phyloP scores from a whole-genome alignment of 164 flowering plant genomes.

The Magnolia kwangsiensis region DNA sequence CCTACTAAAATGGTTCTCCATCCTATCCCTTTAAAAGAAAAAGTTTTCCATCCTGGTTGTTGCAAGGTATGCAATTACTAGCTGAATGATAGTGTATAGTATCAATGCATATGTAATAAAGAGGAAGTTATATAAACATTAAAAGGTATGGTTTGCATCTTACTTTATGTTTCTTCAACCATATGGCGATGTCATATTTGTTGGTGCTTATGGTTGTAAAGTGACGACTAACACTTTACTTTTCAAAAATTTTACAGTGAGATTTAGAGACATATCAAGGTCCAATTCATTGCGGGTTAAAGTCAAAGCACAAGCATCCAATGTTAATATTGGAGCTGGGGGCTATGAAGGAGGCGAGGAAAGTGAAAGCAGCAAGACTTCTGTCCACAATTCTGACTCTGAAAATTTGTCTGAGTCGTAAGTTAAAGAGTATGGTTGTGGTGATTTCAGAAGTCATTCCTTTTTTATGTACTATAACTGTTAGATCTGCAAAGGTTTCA shows the following conservation, averaged over 20 bases:
- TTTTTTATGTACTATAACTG: background rate
- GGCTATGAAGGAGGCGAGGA: constrained; percentile 48
- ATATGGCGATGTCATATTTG: background rate
- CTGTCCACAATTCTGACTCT: constrained; percentile 19
- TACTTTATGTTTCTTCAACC: background rate
- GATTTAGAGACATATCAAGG: constrained; percentile 34
- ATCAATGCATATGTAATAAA: background rate
- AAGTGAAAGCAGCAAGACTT: constrained; percentile 28
- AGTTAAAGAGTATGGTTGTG: constrained; percentile 23
- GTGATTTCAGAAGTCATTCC: background rate
- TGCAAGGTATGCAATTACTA: no score
- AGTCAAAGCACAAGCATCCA: constrained; percentile 59
- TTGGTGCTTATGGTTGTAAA: background rate
- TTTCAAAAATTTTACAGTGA: constrained; percentile 27
- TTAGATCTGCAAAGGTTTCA: background rate
- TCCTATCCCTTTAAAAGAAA: no score
- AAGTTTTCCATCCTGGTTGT: no score
- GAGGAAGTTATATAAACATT: no score
- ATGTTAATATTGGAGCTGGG: constrained; percentile 69
- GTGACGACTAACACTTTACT: background rate
- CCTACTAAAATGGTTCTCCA: no score
- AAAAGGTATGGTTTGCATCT: background rate
- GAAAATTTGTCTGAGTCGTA: constrained; percentile 46
- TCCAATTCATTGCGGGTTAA: constrained; percentile 16
- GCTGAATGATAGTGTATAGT: background rate